Base-by-base conservation (phyloP, 2,329 filamentous ascomycete genomes). In the Talaromyces sp. region DNA sequence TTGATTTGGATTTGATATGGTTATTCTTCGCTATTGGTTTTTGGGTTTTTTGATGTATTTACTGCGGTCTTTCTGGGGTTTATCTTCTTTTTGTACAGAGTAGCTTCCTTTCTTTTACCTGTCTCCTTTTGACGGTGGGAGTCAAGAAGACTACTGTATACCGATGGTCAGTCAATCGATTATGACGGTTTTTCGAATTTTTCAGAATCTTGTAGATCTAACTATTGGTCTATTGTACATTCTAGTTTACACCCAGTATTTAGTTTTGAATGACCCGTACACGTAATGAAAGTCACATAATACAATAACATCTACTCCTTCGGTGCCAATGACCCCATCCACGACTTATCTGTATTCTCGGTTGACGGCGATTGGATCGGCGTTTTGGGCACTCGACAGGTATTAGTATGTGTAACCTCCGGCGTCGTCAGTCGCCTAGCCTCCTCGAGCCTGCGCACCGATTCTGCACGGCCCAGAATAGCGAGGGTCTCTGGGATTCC, bases 401-500 rank as follows among this genome's bases (percentile, higher is more conserved):
- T 55, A 61, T 65, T 19, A 46, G n/a, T 19, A 26, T 29, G 11
- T 4, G 27, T 29, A 29, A 52, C 49, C 43, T 46, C 43, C 14
- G 49, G 49, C 8, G 24, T 52, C 19, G 75, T 77, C 60, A 72
- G 55, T 14, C 65, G 58, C 53, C 70, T 75, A 5, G 78, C 76
- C 58, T 78, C 73, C 53, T 71, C 64, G n/a, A 83, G 63, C 55
- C 82, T 73, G 54, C 70, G 68, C 21, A 82, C 64, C 10, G 78
- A 79, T 66, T 84, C 82, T 3, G 79, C 73, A 53, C 78, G 78
- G 0, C 85, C 85, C 24, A 88, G 68, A 21, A 86, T 77, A 13
- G 69, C 75, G 82, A 88, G 82, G 2, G 79, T 80, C 43, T 80
- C 75, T 0, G 79, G 79, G 10, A 84, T 78, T 17, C 79, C 76